phyloP scores from a whole-genome alignment of 129 eudicot species.

The Flaveria linearis region DNA sequence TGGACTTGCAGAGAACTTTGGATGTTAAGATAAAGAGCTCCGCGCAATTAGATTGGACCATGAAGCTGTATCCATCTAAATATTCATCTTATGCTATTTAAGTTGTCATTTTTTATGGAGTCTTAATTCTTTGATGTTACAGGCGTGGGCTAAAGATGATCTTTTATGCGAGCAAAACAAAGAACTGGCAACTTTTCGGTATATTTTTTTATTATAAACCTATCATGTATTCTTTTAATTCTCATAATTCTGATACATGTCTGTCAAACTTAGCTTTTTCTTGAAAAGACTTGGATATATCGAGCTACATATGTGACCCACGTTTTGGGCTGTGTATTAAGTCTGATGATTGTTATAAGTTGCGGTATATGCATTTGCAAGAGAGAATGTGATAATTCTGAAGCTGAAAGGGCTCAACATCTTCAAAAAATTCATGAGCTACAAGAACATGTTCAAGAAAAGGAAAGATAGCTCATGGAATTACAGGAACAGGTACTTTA shows the following conservation, averaged over 20 bases:
- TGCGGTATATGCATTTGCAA: no score
- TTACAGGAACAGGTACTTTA: constrained; percentile 79
- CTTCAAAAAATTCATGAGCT: no score
- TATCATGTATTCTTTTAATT: no score
- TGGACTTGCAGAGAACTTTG: constrained; percentile 67
- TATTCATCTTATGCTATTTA: neutral
- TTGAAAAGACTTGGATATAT: no score
- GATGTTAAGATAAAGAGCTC: constrained; percentile 72
- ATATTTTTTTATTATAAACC: no score
- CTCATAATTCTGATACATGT: no score
- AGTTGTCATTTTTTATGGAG: neutral
- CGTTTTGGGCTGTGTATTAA: no score
- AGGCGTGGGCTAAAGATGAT: constrained; percentile 96
- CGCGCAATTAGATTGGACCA: constrained; percentile 71
- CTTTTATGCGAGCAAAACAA: constrained; percentile 73
- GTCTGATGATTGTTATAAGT: no score
- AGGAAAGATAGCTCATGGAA: constrained; percentile 65
- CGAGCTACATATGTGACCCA: no score
- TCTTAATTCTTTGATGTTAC: constrained; percentile 12
- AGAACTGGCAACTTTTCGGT: constrained; percentile 73
- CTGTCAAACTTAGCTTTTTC: no score
- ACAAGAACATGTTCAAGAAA: constrained; percentile 80
- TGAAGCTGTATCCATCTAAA: constrained; percentile 52
- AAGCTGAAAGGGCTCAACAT: no score
- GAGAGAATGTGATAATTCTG: no score